Base-by-base conservation (phyloP, 176 grass and related monocot genomes). In the Juncus inflexus region DNA sequence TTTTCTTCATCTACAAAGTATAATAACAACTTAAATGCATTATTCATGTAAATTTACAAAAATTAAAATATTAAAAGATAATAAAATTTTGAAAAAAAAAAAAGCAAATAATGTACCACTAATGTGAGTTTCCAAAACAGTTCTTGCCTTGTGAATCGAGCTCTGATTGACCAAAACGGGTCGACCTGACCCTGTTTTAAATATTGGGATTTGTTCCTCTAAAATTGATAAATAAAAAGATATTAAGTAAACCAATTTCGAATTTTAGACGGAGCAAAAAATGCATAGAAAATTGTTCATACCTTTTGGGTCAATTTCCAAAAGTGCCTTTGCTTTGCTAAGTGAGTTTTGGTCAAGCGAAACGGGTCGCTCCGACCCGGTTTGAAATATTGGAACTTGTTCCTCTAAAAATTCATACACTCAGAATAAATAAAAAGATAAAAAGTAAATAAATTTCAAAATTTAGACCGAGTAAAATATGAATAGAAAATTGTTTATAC, bases 301-400 rank as follows among this genome's bases (percentile, higher is more conserved):
- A 74, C 77, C 64, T 37, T 78, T 67, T 37, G 69, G 42, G 37
- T 69, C 42, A 67, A 58, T 69, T 39, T 81, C 82, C 58, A 79
- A 69, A 37, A 85, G 61, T 65, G 60, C 55, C 0, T 35, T 53
- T 49, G 72, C 66, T 62, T 83, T 77, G 47, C 79, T 71, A 61
- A 64, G 69, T 35, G 70, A 81, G 64, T 65, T 73, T 8, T 83
- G 47, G 49, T 64, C 83, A 52, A 76, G 50, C 37, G 76, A 78
- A 81, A 81, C 69, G 58, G 84, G 62, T 37, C 58, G 70, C 42
- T 69, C 70, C 62, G 10, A 67, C 13, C 67, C 67, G 14, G 67
- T 71, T 47, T 52, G 57, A 71, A 71, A 71, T 52, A 71, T 57
- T 59, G 67, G 14, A 71, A 35, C 16, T 57, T 59, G 37, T 58